Evolutionary conservation across 2,329 filamentous ascomycete species (phyloP), one percentile per base, ranked within the genome.

Genomic region (Coniochaeta ligniaria): DNA sequence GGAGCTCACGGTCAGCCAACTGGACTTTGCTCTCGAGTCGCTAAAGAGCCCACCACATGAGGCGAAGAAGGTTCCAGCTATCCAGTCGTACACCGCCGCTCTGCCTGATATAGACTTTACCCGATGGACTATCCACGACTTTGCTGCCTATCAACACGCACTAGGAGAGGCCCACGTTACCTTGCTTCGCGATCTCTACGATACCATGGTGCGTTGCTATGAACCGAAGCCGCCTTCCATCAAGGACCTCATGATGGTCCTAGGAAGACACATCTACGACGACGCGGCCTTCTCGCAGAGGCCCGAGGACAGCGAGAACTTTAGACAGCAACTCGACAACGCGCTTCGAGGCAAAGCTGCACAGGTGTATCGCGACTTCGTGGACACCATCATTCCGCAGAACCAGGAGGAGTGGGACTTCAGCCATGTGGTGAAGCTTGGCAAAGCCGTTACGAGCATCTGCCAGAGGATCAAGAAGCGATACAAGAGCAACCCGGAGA

Each of bases 391-490:
- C 68, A 87, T 99, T 1, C 92, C 93, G 1, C 83, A 89, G 36
- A 84, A 88, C 60, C 88, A 91, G 66, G 86, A 92, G 65, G 83
- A 91, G 57, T 97, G 95, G 93, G 86, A 97, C 66, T 94, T 96
- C 71, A 89, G 84, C 64, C 91, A 98, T 73, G 89, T 98, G 60
- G 92, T 97, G 62, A 86, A 93, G 69, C 83, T 99, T 26, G 92
- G 93, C 17, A 91, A 95, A 71, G 86, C 87, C 0, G 91, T 98
- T 6, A 88, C 92, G 57, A 92, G 91, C 66, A 80, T 97, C 35
- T 91, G 90, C 64, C 88, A 96, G 68, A 91, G 89, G 71, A 96
- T 97, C 58, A 89, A 92, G 73, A 98, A 98, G 76, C 86, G 94
- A 57, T 99, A 96, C 74, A 86, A 86, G 67, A 94, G 90, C 68